Conservation (phyloP, 2,329 filamentous ascomycete species). For the Dothistroma pini region DNA sequence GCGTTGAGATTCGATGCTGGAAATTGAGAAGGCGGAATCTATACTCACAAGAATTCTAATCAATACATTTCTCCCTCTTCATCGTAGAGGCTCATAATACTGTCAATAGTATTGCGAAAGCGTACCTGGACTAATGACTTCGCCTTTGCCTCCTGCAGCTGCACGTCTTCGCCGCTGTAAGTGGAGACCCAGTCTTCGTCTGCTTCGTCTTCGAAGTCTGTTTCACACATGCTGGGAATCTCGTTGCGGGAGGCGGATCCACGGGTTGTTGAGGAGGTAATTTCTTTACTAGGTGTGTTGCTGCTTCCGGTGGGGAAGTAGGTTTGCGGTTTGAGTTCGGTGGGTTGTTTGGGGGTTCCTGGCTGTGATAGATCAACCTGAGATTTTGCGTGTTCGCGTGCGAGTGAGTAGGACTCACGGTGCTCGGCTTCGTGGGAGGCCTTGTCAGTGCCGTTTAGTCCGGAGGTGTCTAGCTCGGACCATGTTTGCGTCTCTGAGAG, state of each 20-base stretch:
- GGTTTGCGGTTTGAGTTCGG: slow-evolving; percentile 9
- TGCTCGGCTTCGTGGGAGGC: slow-evolving; percentile 8
- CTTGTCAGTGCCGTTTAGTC: slow-evolving; percentile 8
- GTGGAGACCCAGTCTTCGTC: slow-evolving; percentile 24
- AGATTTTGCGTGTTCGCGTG: slow-evolving; percentile 15
- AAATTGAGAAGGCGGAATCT: slow-evolving; percentile 4
- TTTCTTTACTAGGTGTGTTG: not conserved
- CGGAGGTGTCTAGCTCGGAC: slow-evolving; percentile 19
- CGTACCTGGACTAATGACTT: slow-evolving; percentile 31
- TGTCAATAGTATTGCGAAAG: slow-evolving; percentile 28
- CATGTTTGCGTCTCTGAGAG: slow-evolving; percentile 6
- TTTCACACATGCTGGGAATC: slow-evolving; percentile 25
- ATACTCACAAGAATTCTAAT: slow-evolving; percentile 6
- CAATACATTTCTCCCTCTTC: slow-evolving; percentile 19
- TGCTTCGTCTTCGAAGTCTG: slow-evolving; percentile 25
- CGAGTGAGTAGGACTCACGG: slow-evolving; percentile 12
- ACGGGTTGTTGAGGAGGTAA: slow-evolving; percentile 11
- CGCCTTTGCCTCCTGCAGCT: slow-evolving; percentile 21
- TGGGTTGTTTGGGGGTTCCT: slow-evolving; percentile 1
- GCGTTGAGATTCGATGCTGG: not conserved
- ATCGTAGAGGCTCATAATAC: slow-evolving; percentile 27
- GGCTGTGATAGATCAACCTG: slow-evolving; percentile 15
- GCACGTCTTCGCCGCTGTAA: slow-evolving; percentile 29
- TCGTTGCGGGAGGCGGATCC: slow-evolving; percentile 15
- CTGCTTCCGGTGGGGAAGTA: slow-evolving; percentile 8